Percentiles rank a stretch among this genome's conserved stretches.
Conservation (phyloP, 108 stramenopile genomes). For the Nitzschia sp. region DNA sequence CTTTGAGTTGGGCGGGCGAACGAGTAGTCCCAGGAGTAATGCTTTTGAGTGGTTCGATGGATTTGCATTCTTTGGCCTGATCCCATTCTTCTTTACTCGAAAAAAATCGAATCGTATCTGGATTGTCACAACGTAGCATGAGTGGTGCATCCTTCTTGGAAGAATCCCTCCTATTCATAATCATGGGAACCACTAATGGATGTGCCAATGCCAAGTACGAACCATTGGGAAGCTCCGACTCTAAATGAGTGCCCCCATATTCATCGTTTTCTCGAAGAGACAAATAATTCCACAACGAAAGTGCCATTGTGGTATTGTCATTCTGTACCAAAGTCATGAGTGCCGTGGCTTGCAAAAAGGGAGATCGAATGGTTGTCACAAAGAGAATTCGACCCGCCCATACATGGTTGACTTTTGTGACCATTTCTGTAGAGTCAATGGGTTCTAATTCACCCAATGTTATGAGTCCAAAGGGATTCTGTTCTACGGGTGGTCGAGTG, state of each 20-base stretch:
- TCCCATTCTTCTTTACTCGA: neutral
- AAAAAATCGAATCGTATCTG: neutral
- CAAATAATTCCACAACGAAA: slow-evolving; percentile 27
- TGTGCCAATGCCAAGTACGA: slow-evolving; percentile 15
- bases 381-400: slow-evolving; percentile 17
- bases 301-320: slow-evolving; percentile 9
- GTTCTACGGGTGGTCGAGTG: neutral
- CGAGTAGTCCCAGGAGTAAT: neutral
- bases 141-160: neutral
- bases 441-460: neutral
- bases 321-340: neutral
- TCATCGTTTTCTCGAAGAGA: neutral
- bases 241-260: neutral
- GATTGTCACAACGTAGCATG: slow-evolving; percentile 6
- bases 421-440: slow-evolving; percentile 10
- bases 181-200: slow-evolving; percentile 25
- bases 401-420: slow-evolving; percentile 15
- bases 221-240: neutral
- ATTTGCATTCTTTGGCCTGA: neutral
- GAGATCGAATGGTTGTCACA: slow-evolving; percentile 6
- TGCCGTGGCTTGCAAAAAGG: neutral
- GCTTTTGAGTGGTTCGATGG: neutral
- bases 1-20: neutral
- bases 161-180: neutral
- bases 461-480: neutral